Evolutionary conservation across 2,329 filamentous ascomycete genomes (phyloP).

Genomic region (Neurospora sp.): DNA sequence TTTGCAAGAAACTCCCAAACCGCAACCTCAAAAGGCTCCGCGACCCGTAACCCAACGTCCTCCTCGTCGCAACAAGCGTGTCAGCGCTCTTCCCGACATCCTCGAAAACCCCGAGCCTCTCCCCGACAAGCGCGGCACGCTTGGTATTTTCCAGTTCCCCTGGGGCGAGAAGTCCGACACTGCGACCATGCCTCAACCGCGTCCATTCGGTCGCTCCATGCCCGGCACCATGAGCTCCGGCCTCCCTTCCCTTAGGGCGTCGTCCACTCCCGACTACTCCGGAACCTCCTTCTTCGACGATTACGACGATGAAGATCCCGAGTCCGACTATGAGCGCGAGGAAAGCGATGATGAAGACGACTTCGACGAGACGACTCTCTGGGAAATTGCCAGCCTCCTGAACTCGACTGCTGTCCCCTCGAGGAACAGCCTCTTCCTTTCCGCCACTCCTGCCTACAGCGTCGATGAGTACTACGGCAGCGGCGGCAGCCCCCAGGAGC

Average conservation of each 20-base stretch:
- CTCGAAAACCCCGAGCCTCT: constrained; percentile 51
- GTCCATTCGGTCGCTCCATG: constrained; percentile 26
- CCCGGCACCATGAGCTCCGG: constrained; percentile 41
- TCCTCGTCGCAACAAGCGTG: constrained; percentile 42
- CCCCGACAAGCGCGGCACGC: constrained; percentile 45
- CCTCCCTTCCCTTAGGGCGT: constrained; percentile 20
- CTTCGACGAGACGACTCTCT: constrained; percentile 52
- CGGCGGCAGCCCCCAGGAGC: background rate
- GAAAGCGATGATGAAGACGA: constrained; percentile 32
- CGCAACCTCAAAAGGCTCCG: constrained; percentile 15
- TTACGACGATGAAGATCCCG: constrained; percentile 38
- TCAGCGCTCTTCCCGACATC: constrained; percentile 54
- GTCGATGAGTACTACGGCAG: constrained; percentile 22
- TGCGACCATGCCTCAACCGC: constrained; percentile 28
- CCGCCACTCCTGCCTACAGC: constrained; percentile 17
- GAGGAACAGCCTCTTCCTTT: constrained; percentile 38
- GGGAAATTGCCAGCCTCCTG: constrained; percentile 53
- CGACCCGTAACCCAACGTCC: constrained; percentile 43
- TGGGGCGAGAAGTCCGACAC: constrained; percentile 55
- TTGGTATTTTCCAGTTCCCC: constrained; percentile 57
- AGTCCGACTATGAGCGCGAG: constrained; percentile 22
- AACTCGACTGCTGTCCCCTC: constrained; percentile 42
- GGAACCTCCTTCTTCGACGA: constrained; percentile 48
- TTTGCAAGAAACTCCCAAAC: constrained; percentile 3
- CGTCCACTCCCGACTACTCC: constrained; percentile 30